phyloP scores from a whole-genome alignment of 2,329 filamentous ascomycete genomes.

The Sporothrix curviconia region DNA sequence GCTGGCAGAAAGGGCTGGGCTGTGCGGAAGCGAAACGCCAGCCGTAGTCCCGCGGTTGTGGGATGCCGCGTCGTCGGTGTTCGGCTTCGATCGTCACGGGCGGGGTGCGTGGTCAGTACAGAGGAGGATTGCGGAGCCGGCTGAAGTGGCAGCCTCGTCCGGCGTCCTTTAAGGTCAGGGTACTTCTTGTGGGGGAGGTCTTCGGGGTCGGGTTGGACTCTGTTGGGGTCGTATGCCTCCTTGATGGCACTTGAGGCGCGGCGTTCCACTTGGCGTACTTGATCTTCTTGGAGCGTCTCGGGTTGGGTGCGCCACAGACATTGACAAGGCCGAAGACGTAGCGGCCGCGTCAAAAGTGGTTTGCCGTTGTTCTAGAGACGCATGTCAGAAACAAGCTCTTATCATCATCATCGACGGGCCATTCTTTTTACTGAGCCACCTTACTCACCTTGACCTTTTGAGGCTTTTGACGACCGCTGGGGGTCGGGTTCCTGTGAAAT shows the following conservation, averaged over 20 bases:
- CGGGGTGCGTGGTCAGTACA: conserved; percentile 23
- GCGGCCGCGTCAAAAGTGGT: conserved; percentile 89
- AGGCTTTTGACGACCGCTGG: conserved; percentile 71
- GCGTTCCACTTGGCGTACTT: conserved; percentile 98
- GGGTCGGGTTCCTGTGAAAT: no score
- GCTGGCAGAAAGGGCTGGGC: no score
- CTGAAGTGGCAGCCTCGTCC: no score
- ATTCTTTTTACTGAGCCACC: no score
- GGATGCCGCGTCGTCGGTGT: conserved; percentile 31
- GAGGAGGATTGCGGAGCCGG: conserved; percentile 19
- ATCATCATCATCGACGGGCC: no score
- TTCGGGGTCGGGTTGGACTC: conserved; percentile 69
- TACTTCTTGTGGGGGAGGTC: conserved; percentile 41
- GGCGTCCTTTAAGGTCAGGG: no score
- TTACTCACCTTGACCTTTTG: conserved; percentile 77
- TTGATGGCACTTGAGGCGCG: conserved; percentile 78
- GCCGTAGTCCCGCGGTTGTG: conserved; percentile 24
- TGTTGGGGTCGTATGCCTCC: conserved; percentile 85
- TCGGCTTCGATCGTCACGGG: conserved; percentile 48
- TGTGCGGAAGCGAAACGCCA: conserved; percentile 30
- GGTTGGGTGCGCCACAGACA: conserved; percentile 72
- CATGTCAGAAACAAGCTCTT: no score
- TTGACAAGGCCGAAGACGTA: conserved; percentile 79
- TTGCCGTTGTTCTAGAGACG: conserved; percentile 92
- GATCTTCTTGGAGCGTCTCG: conserved; percentile 76